Evolutionary conservation across 2,329 filamentous ascomycete species (phyloP).

Genomic region (Elsinoe australis): DNA sequence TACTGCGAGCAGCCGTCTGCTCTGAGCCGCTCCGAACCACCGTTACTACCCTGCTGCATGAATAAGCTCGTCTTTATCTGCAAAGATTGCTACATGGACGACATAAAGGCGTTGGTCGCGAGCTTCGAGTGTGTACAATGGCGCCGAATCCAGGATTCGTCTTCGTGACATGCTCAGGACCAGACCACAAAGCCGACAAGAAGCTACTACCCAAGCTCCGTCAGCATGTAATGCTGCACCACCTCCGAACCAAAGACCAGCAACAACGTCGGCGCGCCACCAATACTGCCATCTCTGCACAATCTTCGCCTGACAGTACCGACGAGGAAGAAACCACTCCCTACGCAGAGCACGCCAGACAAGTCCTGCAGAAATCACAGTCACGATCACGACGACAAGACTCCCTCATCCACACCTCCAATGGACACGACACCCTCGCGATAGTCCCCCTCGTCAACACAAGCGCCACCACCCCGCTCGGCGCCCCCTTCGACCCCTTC

Average conservation of each 20-base stretch:
- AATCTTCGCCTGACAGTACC: neutral
- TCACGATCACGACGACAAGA: neutral
- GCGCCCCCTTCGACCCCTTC: constrained; percentile 6
- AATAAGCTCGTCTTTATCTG: too few species aligned
- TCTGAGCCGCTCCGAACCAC: too few species aligned
- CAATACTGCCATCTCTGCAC: neutral
- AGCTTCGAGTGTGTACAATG: too few species aligned
- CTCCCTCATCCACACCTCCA: neutral
- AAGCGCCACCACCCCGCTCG: neutral
- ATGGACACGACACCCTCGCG: constrained; percentile 1
- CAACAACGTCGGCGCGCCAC: neutral
- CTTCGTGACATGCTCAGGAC: constrained; percentile 1
- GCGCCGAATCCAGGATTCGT: constrained; percentile 12
- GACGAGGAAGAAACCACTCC: neutral
- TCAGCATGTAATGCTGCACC: constrained; percentile 12
- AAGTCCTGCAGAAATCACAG: neutral
- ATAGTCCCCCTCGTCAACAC: neutral
- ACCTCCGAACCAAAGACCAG: neutral
- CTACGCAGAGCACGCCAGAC: neutral
- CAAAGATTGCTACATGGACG: too few species aligned
- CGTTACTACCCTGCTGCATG: too few species aligned
- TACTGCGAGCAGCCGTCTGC: too few species aligned
- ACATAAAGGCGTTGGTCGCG: too few species aligned
- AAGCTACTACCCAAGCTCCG: constrained; percentile 7
- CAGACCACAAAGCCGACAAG: constrained; percentile 12